Evolutionary conservation across 768 basidiomycete species (phyloP).

Genomic region (Tubosaeta sp.): DNA sequence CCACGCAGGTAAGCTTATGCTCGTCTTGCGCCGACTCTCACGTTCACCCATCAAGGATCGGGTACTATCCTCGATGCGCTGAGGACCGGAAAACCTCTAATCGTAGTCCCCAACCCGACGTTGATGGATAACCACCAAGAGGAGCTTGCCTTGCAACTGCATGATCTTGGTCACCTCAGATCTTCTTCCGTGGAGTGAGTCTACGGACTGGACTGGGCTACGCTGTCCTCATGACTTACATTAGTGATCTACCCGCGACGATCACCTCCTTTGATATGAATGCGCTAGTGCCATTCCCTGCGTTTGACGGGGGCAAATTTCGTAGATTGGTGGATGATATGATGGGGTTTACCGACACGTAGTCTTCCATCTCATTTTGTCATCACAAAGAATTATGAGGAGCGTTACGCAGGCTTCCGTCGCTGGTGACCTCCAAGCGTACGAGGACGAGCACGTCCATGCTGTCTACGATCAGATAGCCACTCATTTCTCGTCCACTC

Average conservation of each 20-base stretch:
- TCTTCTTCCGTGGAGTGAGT: conserved; percentile 57
- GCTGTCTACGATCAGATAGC: conserved; percentile 83
- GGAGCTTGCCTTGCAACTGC: conserved; percentile 74
- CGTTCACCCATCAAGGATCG: conserved; percentile 53
- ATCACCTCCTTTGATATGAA: conserved; percentile 48
- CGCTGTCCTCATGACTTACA: conserved; percentile 6
- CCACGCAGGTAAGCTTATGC: conserved; percentile 72
- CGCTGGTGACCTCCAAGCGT: conserved; percentile 47
- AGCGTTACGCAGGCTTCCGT: conserved; percentile 39
- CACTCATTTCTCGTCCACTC: conserved; percentile 79
- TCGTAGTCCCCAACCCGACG: conserved; percentile 86
- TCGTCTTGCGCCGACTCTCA: neutral
- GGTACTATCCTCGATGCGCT: conserved; percentile 92
- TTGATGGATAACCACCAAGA: conserved; percentile 92
- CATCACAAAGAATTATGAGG: conserved; percentile 11
- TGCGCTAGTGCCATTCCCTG: conserved; percentile 55
- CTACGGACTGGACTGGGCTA: neutral
- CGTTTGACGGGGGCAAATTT: conserved; percentile 65
- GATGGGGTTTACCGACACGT: conserved; percentile 61
- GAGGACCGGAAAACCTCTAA: conserved; percentile 66
- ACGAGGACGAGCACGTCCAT: conserved; percentile 78
- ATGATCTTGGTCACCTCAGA: conserved; percentile 51
- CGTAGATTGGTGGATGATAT: conserved; percentile 65
- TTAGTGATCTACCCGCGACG: conserved; percentile 51
- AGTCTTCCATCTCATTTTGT: conserved; percentile 9